Evolutionary conservation across 2,329 filamentous ascomycete species (phyloP).

Genomic region (Exserohilum rostratum): DNA sequence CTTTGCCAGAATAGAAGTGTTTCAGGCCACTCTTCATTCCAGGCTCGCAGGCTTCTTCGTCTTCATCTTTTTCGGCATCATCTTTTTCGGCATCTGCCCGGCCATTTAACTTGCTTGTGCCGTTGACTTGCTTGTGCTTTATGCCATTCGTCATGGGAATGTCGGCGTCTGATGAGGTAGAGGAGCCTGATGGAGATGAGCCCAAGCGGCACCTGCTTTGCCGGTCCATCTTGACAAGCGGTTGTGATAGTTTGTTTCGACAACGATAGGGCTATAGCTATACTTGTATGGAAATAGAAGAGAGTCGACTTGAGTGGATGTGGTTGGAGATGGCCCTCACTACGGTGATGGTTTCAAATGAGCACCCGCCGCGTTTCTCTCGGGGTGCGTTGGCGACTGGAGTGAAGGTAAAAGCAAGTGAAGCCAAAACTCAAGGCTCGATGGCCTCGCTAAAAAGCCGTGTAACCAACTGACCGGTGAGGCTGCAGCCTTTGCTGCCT

Average conservation of each 20-base stretch:
- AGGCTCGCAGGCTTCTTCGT: conserved; percentile 26
- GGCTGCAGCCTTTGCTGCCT: conserved; percentile 16
- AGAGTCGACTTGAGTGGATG: no score
- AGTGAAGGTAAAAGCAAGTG: background rate
- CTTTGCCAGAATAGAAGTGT: conserved; percentile 58
- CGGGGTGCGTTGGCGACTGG: background rate
- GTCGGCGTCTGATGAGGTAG: conserved; percentile 10
- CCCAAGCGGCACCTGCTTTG: background rate
- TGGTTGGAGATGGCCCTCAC: background rate
- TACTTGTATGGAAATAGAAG: no score
- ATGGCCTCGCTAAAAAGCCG: conserved; percentile 1
- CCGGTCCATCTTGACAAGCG: background rate
- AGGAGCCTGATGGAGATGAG: conserved; percentile 2
- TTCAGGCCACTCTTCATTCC: conserved; percentile 53
- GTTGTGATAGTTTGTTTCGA: background rate
- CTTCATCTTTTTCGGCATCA: conserved; percentile 14
- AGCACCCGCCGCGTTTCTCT: no score
- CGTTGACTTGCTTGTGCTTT: conserved; percentile 22
- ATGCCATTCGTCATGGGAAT: conserved; percentile 11
- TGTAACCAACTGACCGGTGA: conserved; percentile 5
- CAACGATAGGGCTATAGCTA: background rate
- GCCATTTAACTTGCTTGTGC: conserved; percentile 8
- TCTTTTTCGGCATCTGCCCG: conserved; percentile 9
- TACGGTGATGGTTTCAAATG: no score
- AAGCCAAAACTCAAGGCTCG: background rate